Evolutionary conservation across 768 basidiomycete genomes (phyloP).

Genomic region (Rhizopogon vinicolor): DNA sequence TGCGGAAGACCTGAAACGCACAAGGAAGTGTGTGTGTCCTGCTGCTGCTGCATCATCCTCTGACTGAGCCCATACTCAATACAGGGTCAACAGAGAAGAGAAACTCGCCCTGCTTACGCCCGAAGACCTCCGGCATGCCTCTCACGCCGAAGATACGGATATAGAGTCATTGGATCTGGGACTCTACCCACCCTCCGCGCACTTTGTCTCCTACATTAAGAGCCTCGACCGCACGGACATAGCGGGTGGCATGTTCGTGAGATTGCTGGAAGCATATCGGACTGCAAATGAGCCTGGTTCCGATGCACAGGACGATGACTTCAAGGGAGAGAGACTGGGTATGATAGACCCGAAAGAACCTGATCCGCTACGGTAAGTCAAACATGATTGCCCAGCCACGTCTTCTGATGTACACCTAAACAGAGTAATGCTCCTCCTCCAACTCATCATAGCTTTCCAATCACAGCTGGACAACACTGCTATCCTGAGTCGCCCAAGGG

Average conservation of each 20-base stretch:
- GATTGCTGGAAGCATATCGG: conserved; percentile 67
- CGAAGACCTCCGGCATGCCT: conserved; percentile 36
- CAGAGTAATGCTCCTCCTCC: conserved; percentile 61
- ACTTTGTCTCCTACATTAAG: conserved; percentile 65
- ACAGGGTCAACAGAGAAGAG: conserved; percentile 14
- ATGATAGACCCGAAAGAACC: conserved; percentile 19
- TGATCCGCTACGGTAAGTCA: conserved; percentile 49
- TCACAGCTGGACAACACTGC: conserved; percentile 56
- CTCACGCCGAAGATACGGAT: conserved; percentile 38
- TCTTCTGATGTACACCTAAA: not conserved
- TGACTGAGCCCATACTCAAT: not conserved
- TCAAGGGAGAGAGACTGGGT: conserved; percentile 27
- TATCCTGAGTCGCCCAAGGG: conserved; percentile 57
- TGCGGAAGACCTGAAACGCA: conserved; percentile 44
- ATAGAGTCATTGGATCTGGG: conserved; percentile 46
- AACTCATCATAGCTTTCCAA: conserved; percentile 82
- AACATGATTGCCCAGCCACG: not conserved
- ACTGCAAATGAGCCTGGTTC: not conserved
- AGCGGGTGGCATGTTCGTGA: conserved; percentile 68
- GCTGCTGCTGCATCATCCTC: not conserved
- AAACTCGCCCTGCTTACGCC: conserved; percentile 48
- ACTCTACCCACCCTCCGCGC: conserved; percentile 71
- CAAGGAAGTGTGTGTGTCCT: conserved; percentile 37
- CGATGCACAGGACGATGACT: conserved; percentile 12
- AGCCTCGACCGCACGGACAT: conserved; percentile 64